phyloP scores from a whole-genome alignment of 2,329 filamentous ascomycete species.

The Neopestalotiopsis rosae region DNA sequence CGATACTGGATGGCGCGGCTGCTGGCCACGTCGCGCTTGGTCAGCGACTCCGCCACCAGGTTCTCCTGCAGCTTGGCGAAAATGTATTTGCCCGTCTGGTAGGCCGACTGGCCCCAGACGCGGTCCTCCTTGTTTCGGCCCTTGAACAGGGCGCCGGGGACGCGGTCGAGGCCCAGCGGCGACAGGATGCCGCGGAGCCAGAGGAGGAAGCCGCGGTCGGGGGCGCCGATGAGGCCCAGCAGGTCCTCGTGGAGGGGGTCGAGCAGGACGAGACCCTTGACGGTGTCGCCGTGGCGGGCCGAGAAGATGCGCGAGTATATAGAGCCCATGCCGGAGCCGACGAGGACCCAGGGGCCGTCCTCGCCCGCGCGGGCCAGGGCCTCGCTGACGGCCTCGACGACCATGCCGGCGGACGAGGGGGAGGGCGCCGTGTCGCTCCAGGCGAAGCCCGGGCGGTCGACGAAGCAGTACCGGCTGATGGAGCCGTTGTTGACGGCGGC shows the following conservation, averaged over 20 bases:
- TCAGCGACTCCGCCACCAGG: conserved; percentile 83
- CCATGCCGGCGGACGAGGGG: conserved; percentile 90
- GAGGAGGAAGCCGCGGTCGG: conserved; percentile 78
- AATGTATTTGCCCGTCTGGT: conserved; percentile 82
- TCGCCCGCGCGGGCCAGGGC: conserved; percentile 82
- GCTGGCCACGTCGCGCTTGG: conserved; percentile 79
- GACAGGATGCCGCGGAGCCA: conserved; percentile 88
- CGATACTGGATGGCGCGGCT: conserved; percentile 79
- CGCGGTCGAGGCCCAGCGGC: conserved; percentile 82
- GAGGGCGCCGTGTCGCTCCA: conserved; percentile 93
- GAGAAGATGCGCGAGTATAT: conserved; percentile 93
- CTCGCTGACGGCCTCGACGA: conserved; percentile 87
- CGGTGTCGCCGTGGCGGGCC: conserved; percentile 75
- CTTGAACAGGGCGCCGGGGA: conserved; percentile 80
- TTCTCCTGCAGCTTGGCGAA: conserved; percentile 94
- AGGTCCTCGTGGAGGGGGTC: conserved; percentile 91
- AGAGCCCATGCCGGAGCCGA: conserved; percentile 84
- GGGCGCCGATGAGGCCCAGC: conserved; percentile 68
- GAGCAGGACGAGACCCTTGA: conserved; percentile 82
- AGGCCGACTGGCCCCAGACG: conserved; percentile 79
- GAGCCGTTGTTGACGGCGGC: conserved; percentile 78
- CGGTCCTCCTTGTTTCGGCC: conserved; percentile 83
- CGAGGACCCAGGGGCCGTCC: conserved; percentile 85
- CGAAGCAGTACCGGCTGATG: conserved; percentile 91
- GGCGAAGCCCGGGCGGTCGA: conserved; percentile 87